Evolutionary conservation across 2,329 filamentous ascomycete genomes (phyloP).

Genomic region (Phoma herbarum): DNA sequence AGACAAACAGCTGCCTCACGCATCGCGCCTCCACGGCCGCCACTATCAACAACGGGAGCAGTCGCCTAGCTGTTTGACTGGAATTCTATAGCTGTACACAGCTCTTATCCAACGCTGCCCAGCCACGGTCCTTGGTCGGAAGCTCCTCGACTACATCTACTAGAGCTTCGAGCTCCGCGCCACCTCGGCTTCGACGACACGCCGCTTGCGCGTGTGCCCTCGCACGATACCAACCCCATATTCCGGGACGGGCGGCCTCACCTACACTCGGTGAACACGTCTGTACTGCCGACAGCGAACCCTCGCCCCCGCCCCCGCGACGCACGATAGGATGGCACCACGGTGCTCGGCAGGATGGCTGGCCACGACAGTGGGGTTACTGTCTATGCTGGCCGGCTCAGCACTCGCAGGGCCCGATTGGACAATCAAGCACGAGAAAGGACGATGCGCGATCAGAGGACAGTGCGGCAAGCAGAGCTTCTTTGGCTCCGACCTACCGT

Average conservation of each 20-base stretch:
- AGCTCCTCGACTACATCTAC: neutral
- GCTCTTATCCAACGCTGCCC: neutral
- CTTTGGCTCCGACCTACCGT: constrained; percentile 89
- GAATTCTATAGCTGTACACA: constrained; percentile 12
- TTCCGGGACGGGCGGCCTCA: neutral
- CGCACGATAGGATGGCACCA: constrained; percentile 29
- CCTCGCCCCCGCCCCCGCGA: neutral
- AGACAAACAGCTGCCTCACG: constrained; percentile 24
- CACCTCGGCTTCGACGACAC: constrained; percentile 23
- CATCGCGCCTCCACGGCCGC: constrained; percentile 3
- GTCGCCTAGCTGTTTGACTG: neutral
- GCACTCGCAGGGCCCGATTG: constrained; percentile 44
- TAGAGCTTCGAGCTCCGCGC: constrained; percentile 24
- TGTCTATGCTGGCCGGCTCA: constrained; percentile 41
- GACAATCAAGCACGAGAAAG: constrained; percentile 76
- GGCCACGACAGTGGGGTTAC: constrained; percentile 37
- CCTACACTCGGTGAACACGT: neutral
- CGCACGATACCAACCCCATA: neutral
- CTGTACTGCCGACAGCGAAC: neutral
- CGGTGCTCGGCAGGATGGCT: constrained; percentile 36
- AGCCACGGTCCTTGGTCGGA: neutral
- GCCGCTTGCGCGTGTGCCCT: neutral
- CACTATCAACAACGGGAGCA: constrained; percentile 2
- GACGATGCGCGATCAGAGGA: constrained; percentile 88
- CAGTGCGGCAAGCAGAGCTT: constrained; percentile 91